Evolutionary conservation across 495 filamentous ascomycete genomes (phyloP), one percentile per base, ranked within the genome.

Genomic region (Trichoderma virens): DNA sequence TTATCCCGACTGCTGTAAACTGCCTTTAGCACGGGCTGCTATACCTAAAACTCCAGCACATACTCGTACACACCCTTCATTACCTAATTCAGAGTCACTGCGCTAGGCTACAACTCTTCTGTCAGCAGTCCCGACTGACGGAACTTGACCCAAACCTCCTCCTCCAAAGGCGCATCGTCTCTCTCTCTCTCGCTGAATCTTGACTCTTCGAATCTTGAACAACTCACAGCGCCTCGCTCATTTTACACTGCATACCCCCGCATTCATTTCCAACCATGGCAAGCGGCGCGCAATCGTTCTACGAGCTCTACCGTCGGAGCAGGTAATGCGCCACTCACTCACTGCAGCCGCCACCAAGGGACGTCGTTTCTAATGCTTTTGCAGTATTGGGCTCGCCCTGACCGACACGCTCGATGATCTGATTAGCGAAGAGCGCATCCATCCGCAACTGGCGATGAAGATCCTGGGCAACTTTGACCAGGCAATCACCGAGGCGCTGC

Each of bases 381-480:
- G 51, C 77, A 98, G 95, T 76, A 87, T 99, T 74, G 94, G 94
- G 62, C 80, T 89, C 68, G 86, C 93, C 31, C 83, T 99, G 68
- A 96, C 92, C 61, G 95, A 99, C 78, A 94, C 93, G 30, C 91
- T 99, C 64, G 95, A 99, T 76, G 90, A 96, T 65, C 79, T 98
- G 67, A 97, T 99, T 77, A 92, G 89, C 70, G 87, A 90, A 63
- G 88, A 91, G 65, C 88, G 89, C 45, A 97, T 99, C 75, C 92
- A 97, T 76, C 95, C 95, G 23, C 95, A 99, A 76, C 86, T 98
- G 41, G 95, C 95, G 34, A 97, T 97, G 91, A 96, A 96, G 82
- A 90, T 99, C 62, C 82, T 99, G 61, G 86, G 84, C 61, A 91
- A 94, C 77, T 98, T 96, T 76, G 95, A 99, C 74, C 85, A 89